Conservation (phyloP, 225 moss, liverwort and hornwort species). For the Physcomitrellopsis africana region DNA sequence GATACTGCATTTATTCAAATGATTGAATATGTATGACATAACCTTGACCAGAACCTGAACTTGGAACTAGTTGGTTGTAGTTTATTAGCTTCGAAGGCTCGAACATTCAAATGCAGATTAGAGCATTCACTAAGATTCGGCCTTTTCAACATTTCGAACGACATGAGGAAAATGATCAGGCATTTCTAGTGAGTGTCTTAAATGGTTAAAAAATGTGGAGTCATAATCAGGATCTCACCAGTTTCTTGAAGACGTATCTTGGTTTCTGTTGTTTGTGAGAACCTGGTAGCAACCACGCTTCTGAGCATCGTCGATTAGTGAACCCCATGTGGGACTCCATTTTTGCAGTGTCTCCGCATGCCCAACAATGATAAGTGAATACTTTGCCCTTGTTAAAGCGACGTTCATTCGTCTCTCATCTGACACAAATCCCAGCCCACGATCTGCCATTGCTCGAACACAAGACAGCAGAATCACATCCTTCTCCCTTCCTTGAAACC, state of each 20-base stretch:
- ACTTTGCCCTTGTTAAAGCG: conserved; percentile 72
- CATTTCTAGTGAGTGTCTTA: background rate
- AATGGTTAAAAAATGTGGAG: background rate
- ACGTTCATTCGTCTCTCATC: conserved; percentile 78
- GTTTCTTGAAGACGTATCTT: conserved; percentile 8
- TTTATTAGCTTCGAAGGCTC: too few species aligned
- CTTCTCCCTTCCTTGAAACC: conserved; percentile 87
- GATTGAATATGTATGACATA: background rate
- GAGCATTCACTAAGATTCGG: background rate
- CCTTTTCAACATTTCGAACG: background rate
- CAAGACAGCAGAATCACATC: conserved; percentile 80
- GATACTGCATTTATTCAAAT: background rate
- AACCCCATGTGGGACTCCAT: conserved; percentile 60
- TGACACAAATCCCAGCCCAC: conserved; percentile 69
- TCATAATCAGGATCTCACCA: background rate
- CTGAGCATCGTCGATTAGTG: conserved; percentile 57
- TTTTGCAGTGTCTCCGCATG: conserved; percentile 57
- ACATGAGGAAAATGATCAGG: background rate
- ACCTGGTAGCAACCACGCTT: conserved; percentile 58
- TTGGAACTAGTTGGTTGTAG: background rate
- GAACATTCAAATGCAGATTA: background rate
- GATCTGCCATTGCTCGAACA: conserved; percentile 68
- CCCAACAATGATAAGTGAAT: conserved; percentile 68
- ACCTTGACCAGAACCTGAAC: background rate
- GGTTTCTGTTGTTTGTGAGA: conserved; percentile 26